Base-by-base conservation (phyloP, 331 rosid genomes). In the Malus hybrid region DNA sequence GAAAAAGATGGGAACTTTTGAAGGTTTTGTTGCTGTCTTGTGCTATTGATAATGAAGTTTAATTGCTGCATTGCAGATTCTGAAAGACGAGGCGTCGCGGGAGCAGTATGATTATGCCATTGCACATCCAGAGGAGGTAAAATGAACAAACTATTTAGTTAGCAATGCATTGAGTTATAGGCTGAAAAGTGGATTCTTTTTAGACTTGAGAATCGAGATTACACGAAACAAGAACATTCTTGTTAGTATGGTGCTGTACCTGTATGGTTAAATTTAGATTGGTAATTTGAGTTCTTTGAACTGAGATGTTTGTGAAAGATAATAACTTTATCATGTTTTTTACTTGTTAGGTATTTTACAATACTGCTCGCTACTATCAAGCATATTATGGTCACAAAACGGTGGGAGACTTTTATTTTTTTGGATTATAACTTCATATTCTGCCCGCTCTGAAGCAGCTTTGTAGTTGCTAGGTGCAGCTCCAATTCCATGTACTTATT, bases 121-220 rank as follows among this genome's bases (percentile, higher is more conserved):
- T 78, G 99, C 90, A 60, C 99, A 92, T 85, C 99, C 97, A 5
- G 97, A 95, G 87, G 99, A 95, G 97, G 99, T 92, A 80, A 29
- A 48, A 22, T 15, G 24, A 59, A 36, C 10, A 64, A 56, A 61
- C 39, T 9, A 24, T 0, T 36, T 59, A 36, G 56, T 44, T 0
- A 20, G 28, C 27, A 22, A 36, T 60, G 36, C 60, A 29, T 34
- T 34, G 16, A 22, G 39, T 10, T 10, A 61, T 57, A 32, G 22
- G 5, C n/a, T 65, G 24, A 39, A 65, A 65, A 65, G 8, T 32
- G 19, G 27, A 33, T 32, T 65, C 2, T 36, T 72, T 15, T 27
- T 4, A 28, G 44, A 60, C 18, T 22, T 65, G 52, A 65, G 57
- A 27, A 18, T 28, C 20, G 48, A 39, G 27, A 67, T 20, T 66